These are phyloP conservation scores for Didymella segeticola DNA, from an alignment of 2,329 filamentous ascomycete species.

Conservation along the genomic window DNA sequence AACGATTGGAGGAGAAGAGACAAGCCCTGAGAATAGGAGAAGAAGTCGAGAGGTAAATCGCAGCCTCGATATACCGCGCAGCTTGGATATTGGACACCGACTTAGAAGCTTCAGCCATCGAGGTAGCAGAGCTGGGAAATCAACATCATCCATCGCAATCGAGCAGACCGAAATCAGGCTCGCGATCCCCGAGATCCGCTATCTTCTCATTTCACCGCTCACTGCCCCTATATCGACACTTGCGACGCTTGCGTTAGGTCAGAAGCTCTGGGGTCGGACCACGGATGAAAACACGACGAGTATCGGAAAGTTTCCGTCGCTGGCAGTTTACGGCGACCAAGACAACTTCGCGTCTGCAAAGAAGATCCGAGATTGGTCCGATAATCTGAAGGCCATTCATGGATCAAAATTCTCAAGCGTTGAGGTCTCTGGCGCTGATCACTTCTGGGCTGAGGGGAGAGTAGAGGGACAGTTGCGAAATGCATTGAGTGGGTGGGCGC, in stretches of 20 bases:
- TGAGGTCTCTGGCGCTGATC: slow-evolving; percentile 58
- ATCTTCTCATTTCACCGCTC: slow-evolving; percentile 57
- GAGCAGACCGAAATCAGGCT: slow-evolving; percentile 12
- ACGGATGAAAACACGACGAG: slow-evolving; percentile 20
- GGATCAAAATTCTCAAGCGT: slow-evolving; percentile 48
- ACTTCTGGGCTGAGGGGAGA: slow-evolving; percentile 57
- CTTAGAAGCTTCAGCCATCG: slow-evolving; percentile 41
- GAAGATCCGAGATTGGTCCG: slow-evolving; percentile 72
- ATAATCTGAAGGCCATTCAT: slow-evolving; percentile 54
- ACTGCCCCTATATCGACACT: slow-evolving; percentile 51
- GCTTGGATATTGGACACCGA: slow-evolving; percentile 43
- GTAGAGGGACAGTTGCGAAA: slow-evolving; percentile 50
- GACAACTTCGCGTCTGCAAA: slow-evolving; percentile 75
- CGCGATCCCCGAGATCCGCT: slow-evolving; percentile 38
- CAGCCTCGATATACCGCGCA: slow-evolving; percentile 41
- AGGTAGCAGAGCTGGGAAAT: slow-evolving; percentile 18
- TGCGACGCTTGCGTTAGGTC: slow-evolving; percentile 40
- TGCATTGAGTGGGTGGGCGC: slow-evolving; percentile 52
- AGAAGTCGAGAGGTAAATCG: slow-evolving; percentile 51
- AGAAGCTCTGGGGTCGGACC: slow-evolving; percentile 36
- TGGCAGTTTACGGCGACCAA: slow-evolving; percentile 76
- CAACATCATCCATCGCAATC: slow-evolving; percentile 17
- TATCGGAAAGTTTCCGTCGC: slow-evolving; percentile 51
- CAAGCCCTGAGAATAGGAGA: slow-evolving; percentile 46
- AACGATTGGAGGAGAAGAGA: slow-evolving; percentile 57